Evolutionary conservation across 768 basidiomycete species (phyloP).

Genomic region (Heimioporus sp.): DNA sequence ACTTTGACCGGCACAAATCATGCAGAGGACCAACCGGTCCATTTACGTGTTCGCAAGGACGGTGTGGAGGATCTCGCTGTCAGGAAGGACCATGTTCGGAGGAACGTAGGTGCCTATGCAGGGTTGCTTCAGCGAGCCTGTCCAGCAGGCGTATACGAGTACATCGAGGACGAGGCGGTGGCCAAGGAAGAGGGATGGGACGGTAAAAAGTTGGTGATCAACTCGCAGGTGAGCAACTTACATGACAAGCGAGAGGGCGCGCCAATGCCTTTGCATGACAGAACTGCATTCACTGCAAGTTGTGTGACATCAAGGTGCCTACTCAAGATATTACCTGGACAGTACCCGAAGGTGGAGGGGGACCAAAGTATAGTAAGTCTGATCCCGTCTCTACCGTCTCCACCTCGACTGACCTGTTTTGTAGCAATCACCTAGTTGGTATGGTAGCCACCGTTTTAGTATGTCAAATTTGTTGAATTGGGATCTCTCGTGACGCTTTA

Average conservation of each 20-base stretch:
- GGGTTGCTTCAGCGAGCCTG: conserved; percentile 88
- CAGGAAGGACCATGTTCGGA: conserved; percentile 63
- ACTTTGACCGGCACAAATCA: conserved; percentile 93
- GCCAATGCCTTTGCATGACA: conserved; percentile 25
- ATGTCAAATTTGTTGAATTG: too few relatives aligned
- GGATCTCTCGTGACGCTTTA: too few relatives aligned
- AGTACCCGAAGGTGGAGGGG: conserved; percentile 94
- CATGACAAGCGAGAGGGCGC: too few relatives aligned
- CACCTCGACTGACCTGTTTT: too few relatives aligned
- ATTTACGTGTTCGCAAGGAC: conserved; percentile 64
- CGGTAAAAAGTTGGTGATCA: conserved; percentile 91
- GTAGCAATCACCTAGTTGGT: conserved; percentile 19
- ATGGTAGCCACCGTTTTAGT: too few relatives aligned
- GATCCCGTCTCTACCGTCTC: background rate
- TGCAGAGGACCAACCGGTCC: conserved; percentile 93
- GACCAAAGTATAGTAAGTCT: conserved; percentile 85
- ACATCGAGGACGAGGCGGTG: conserved; percentile 67
- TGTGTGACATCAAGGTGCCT: conserved; percentile 95
- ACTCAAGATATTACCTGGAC: conserved; percentile 97
- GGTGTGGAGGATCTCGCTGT: conserved; percentile 41
- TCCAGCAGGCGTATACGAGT: conserved; percentile 97
- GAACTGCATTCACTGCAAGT: conserved; percentile 93
- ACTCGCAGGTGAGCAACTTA: conserved; percentile 72
- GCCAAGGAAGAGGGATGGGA: conserved; percentile 58
- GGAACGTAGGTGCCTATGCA: conserved; percentile 78